Evolutionary conservation across 495 filamentous ascomycete genomes (phyloP), one percentile per base, ranked within the genome.

Genomic region (Schizothecium vesticola): DNA sequence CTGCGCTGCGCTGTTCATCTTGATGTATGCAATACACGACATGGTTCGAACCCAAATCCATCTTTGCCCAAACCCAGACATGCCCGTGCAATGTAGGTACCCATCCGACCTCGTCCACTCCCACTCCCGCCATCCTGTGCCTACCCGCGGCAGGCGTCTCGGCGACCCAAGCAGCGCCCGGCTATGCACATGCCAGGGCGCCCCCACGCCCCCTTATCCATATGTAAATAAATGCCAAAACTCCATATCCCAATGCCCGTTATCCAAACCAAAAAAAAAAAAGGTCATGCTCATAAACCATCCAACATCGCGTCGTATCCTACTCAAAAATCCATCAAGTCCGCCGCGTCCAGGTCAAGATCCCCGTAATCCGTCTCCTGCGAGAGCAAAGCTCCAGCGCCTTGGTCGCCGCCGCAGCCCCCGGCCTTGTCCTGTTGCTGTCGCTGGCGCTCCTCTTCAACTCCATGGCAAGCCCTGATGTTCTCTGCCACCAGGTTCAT

Each of bases 291-390:
- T 36, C 61, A 24, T 21, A 55, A 43, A 9, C 24, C 26, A 63
- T 63, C n/a, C 61, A 51, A 16, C 19, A 29, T 11, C 59, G 1
- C 8, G 5, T 1, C 24, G 1, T 6, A 12, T 61, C 59, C 59
- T 13, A 31, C 24, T 29, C 59, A 61, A 13, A 26, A n/a, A 5
- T 56, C 67, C 60, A 36, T 19, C 26, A 69, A 24, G n/a, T 67
- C 69, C 3, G 67, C 36, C 28, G 71, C 75, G 33, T 80, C 78
- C 33, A 80, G 65, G n/a, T 77, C 77, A 6, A 68, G 65, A 8
- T 80, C 80, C 7, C 77, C 78, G 13, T 82, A 82, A 33, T 82
- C 79, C 2, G 80, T 80, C 56, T 80, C 79, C 59, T 82, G 80
- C 1, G 80, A 81, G 3, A 74, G 24, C 4, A 13, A 11, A 3